Evolutionary conservation across 345 rosid species (phyloP).

Genomic region (Acer negundo): DNA sequence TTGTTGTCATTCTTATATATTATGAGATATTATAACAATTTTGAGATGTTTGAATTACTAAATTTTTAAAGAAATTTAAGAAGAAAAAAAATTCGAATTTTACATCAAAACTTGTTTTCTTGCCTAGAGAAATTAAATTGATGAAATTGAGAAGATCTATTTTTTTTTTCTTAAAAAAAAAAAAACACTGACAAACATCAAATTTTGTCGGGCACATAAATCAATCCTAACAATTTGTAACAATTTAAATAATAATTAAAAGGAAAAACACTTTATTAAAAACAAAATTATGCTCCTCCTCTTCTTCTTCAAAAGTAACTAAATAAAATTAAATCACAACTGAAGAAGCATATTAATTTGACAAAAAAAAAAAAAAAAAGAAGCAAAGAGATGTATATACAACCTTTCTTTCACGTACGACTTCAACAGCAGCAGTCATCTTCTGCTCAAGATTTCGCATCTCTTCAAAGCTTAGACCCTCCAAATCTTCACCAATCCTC

Average conservation of each 20-base stretch:
- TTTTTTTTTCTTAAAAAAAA: neutral
- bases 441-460: conserved; percentile 46
- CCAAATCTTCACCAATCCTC: conserved; percentile 54
- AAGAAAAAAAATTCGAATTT: neutral
- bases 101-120: neutral
- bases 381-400: neutral
- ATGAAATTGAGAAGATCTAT: neutral
- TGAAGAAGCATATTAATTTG: neutral
- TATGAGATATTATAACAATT: too few relatives aligned
- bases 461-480: conserved; percentile 37
- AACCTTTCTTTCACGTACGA: conserved; percentile 54
- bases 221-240: too few relatives aligned
- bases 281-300: neutral
- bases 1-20: too few relatives aligned
- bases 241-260: too few relatives aligned
- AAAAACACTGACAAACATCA: too few relatives aligned
- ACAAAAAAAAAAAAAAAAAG: too few relatives aligned
- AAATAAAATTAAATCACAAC: neutral
- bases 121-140: neutral
- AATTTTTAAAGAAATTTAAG: too few relatives aligned
- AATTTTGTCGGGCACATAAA: too few relatives aligned
- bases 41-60: too few relatives aligned
- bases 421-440: conserved; percentile 34
- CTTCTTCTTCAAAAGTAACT: too few relatives aligned
- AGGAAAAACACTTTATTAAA: neutral